A percentile compares a stretch with the other conserved stretches of the same genome.
These are phyloP conservation scores for Medicago arabica DNA, from an alignment of 306 rosid species.

Conservation along the genomic window DNA sequence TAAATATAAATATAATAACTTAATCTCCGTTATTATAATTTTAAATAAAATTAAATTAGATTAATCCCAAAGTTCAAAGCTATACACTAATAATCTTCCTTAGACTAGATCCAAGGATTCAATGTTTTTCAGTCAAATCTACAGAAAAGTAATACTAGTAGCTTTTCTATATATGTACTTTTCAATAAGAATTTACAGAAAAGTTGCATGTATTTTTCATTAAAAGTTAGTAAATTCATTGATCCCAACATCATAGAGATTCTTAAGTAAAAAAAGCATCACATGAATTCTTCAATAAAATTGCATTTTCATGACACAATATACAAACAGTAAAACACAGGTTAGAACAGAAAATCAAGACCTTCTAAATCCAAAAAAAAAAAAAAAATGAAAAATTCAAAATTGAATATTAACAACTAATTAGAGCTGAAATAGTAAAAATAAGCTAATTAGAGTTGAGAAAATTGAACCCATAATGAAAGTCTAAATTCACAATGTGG, in stretches of 20 bases:
- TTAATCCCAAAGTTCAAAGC: neutral
- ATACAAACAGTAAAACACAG: neutral
- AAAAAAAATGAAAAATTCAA: neutral
- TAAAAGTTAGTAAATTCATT: neutral
- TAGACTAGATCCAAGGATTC: conserved; percentile 30
- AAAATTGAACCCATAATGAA: neutral
- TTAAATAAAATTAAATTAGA: neutral
- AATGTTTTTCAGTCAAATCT: neutral
- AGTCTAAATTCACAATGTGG: neutral
- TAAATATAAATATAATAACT: neutral
- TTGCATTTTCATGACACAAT: neutral
- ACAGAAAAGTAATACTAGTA: neutral
- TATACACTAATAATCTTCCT: neutral
- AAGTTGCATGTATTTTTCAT: neutral
- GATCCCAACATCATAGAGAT: conserved; percentile 21
- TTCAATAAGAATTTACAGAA: neutral
- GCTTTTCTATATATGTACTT: neutral
- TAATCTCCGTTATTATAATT: neutral
- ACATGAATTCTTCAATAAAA: neutral
- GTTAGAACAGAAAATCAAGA: neutral
- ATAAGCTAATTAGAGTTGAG: neutral
- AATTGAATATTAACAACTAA: neutral
- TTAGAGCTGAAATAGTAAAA: neutral
- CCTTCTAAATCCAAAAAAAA: neutral
- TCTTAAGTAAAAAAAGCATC: too few relatives aligned